Percentiles rank a stretch among this genome's conserved stretches.
Conservation (phyloP, 306 rosid species). For the Vigna radiata region DNA sequence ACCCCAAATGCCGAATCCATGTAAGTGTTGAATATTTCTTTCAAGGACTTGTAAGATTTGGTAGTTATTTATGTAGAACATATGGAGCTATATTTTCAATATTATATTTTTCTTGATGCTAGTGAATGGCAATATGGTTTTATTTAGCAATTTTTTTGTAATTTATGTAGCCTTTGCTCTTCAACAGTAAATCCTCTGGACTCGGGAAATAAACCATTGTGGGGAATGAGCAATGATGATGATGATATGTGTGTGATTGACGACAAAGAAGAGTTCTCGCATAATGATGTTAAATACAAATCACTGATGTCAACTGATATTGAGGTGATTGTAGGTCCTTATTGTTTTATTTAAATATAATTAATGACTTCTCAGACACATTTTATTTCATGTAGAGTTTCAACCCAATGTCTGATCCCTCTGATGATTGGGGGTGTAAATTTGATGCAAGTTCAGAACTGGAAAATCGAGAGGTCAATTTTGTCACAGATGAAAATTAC, state of each 20-base stretch:
- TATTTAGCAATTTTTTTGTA: constrained; percentile 58
- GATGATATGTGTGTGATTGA: constrained; percentile 90
- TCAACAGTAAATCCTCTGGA: constrained; percentile 57
- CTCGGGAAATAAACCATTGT: constrained; percentile 51
- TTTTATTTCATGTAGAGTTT: constrained; percentile 68
- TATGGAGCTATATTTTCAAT: constrained; percentile 14
- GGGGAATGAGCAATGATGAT: constrained; percentile 69
- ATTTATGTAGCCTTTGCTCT: constrained; percentile 63
- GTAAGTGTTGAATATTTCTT: constrained; percentile 53
- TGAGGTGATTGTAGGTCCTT: constrained; percentile 61
- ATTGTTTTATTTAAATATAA: constrained; percentile 20
- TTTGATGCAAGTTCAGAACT: constrained; percentile 62
- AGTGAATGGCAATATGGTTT: constrained; percentile 52
- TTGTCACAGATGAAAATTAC: constrained; percentile 48
- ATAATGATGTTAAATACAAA: constrained; percentile 52
- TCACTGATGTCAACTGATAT: constrained; percentile 58
- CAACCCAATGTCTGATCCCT: constrained; percentile 92
- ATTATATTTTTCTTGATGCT: constrained; percentile 40
- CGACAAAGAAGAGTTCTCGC: constrained; percentile 61
- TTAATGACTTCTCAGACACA: constrained; percentile 24
- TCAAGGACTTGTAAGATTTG: constrained; percentile 35
- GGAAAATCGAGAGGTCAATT: constrained; percentile 52
- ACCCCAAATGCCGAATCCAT: constrained; percentile 48
- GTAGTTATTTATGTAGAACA: constrained; percentile 37
- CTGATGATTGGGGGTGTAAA: constrained; percentile 79